Evolutionary conservation across 768 basidiomycete genomes (phyloP), one percentile per base, ranked within the genome.

Genomic region (Trametes punicea): DNA sequence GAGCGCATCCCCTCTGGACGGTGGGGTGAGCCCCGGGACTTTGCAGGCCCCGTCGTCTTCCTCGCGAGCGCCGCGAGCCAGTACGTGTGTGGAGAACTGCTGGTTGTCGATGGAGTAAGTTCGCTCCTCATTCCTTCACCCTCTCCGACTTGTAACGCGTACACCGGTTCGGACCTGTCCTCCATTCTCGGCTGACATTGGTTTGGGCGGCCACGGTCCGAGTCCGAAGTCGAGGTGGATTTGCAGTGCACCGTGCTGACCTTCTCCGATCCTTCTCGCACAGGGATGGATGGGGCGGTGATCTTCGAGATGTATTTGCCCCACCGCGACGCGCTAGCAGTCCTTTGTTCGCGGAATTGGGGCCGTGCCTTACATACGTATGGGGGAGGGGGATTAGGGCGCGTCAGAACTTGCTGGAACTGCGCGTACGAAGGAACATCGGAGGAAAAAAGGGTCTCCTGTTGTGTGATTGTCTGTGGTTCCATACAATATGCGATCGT

Each of bases 31-130:
- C 85, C 86, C 6, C 69, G 67, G 6, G 86, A 88, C 71, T 85
- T 88, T 67, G 84, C 82, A 20, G 86, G 86, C 11, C 82, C 82
- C 6, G 70, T 83, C 53, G 77, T 88, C 27, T 88, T 82, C 70
- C 78, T 88, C 29, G 84, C 86, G 9, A 81, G 82, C 57, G 68
- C 67, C 49, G 86, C 84, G 2, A 82, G 81, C 60, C 78, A 84
- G 63, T 88, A 87, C 64, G 78, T 87, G n/a, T 82, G 77, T 41
- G 86, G 86, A 21, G 87, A 87, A 67, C 72, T 81, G 21, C 64
- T 88, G 30, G 76, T 84, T 38, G 85, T 87, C 59, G 85, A 87
- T 55, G 85, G 85, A 45, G 85, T 85, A 64, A 75, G 84, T 71
- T 16, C n/a, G 36, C 26, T 54, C 39, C 60, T 26, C 26, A 20